phyloP scores from a whole-genome alignment of 2,329 filamentous ascomycete genomes.

The Monosporascus sp. region DNA sequence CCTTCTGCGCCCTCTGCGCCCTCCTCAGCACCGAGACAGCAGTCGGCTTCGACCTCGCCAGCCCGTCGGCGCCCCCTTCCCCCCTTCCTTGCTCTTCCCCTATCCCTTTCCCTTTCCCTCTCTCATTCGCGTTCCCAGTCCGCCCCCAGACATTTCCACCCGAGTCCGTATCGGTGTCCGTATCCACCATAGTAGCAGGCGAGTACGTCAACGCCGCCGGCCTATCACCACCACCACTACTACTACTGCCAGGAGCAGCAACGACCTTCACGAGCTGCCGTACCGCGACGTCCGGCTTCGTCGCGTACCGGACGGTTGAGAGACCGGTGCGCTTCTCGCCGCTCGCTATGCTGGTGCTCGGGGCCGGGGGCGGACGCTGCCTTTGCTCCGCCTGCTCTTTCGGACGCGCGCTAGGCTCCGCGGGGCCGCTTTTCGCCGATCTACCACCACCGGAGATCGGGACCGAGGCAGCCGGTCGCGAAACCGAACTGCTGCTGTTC shows the following conservation, averaged over 20 bases:
- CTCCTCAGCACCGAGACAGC: constrained; percentile 7
- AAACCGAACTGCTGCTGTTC: neutral
- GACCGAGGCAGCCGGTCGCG: neutral
- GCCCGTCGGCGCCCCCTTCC: too few species aligned
- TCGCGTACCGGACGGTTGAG: constrained; percentile 22
- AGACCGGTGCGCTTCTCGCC: constrained; percentile 18
- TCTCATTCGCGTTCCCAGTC: neutral
- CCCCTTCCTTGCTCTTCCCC: neutral
- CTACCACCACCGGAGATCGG: neutral
- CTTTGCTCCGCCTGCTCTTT: too few species aligned
- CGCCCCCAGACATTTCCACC: neutral
- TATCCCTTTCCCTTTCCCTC: too few species aligned
- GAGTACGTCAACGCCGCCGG: constrained; percentile 5
- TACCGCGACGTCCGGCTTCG: constrained; percentile 21
- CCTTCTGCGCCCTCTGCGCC: constrained; percentile 8
- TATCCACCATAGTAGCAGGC: constrained; percentile 1
- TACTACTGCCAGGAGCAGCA: constrained; percentile 11
- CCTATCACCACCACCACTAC: too few species aligned
- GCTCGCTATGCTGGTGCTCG: constrained; percentile 21
- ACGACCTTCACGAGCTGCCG: constrained; percentile 20
- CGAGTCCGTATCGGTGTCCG: neutral
- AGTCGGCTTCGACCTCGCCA: constrained; percentile 7
- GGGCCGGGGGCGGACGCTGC: constrained; percentile 6
- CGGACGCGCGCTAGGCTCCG: too few species aligned
- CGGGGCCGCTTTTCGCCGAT: too few species aligned